These are phyloP conservation scores for Talaromyces proteolyticus DNA, from an alignment of 495 filamentous ascomycete genomes.

Conservation along the genomic window DNA sequence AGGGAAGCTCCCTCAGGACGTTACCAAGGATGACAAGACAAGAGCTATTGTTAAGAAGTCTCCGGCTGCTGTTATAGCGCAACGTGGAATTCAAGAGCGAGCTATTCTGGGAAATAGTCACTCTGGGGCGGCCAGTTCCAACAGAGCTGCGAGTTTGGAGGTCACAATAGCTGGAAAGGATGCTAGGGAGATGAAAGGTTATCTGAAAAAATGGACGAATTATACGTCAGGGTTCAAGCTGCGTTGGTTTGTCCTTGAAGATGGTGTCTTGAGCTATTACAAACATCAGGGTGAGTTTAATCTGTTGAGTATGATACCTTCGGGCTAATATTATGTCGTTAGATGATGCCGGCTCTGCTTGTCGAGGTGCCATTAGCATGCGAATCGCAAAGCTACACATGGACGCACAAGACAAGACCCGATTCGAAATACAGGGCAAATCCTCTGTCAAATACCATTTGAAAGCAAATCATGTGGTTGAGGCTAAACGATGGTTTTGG, in stretches of 20 bases:
- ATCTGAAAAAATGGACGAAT: conserved; percentile 99
- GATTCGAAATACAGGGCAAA: conserved; percentile 95
- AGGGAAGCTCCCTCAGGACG: conserved; percentile 92
- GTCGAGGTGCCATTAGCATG: conserved; percentile 98
- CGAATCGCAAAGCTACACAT: conserved; percentile 89
- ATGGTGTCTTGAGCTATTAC: conserved; percentile 97
- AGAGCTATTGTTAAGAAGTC: conserved; percentile 85
- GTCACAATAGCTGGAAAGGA: conserved; percentile 70
- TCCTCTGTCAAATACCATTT: conserved; percentile 98
- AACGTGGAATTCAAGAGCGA: conserved; percentile 93
- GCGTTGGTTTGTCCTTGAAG: conserved; percentile 95
- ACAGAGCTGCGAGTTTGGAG: conserved; percentile 50
- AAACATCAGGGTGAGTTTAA: conserved; percentile 73
- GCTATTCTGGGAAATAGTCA: conserved; percentile 78
- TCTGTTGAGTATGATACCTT: neutral
- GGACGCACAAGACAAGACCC: conserved; percentile 93
- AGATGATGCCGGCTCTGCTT: conserved; percentile 79
- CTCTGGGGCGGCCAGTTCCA: conserved; percentile 46
- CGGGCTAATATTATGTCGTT: conserved; percentile 1
- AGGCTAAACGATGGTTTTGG: conserved; percentile 96
- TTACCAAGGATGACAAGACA: conserved; percentile 92
- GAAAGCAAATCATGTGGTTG: conserved; percentile 92
- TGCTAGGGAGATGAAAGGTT: conserved; percentile 93
- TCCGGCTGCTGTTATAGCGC: conserved; percentile 88
- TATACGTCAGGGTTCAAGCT: conserved; percentile 95